A percentile compares a stretch with the other conserved stretches of the same genome.
Conservation (phyloP, 257 asterid species). For the Solanum pennellii region DNA sequence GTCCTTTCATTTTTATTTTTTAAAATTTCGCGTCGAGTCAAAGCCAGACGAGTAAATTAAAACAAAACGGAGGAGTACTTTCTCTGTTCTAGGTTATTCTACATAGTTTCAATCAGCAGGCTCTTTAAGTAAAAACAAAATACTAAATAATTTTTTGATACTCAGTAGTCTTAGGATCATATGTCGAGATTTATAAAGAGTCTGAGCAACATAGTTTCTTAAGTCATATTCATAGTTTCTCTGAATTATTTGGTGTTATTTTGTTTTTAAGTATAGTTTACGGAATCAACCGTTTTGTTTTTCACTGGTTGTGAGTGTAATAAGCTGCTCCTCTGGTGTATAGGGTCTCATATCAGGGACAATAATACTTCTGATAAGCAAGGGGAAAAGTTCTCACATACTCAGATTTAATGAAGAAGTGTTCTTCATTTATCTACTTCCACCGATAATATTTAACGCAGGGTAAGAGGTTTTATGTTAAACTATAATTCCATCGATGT, state of each 20-base stretch:
- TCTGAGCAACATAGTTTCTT: not conserved
- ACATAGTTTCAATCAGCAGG: not conserved
- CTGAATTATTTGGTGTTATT: not conserved
- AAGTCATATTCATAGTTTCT: not conserved
- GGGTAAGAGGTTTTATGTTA: slow-evolving; percentile 38
- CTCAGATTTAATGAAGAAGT: slow-evolving; percentile 77
- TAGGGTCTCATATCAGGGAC: slow-evolving; percentile 65
- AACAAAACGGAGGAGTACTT: not conserved
- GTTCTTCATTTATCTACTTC: slow-evolving; percentile 87
- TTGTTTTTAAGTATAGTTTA: not conserved
- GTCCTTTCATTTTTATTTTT: not conserved
- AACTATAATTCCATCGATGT: not conserved
- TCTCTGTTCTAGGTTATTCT: not conserved
- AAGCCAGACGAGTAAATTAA: not conserved
- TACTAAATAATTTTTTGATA: not conserved
- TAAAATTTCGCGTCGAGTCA: not conserved
- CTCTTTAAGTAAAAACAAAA: not conserved
- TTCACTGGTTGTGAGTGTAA: not conserved
- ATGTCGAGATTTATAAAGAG: not conserved
- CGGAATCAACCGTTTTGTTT: not conserved
- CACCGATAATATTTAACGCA: slow-evolving; percentile 90
- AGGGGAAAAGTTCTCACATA: slow-evolving; percentile 73
- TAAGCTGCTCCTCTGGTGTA: not conserved
- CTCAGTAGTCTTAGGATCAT: not conserved
- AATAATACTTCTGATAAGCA: slow-evolving; percentile 55